Evolutionary conservation across 1,284 basidiomycete species (phyloP).

Genomic region (Hemileia vastatrix): DNA sequence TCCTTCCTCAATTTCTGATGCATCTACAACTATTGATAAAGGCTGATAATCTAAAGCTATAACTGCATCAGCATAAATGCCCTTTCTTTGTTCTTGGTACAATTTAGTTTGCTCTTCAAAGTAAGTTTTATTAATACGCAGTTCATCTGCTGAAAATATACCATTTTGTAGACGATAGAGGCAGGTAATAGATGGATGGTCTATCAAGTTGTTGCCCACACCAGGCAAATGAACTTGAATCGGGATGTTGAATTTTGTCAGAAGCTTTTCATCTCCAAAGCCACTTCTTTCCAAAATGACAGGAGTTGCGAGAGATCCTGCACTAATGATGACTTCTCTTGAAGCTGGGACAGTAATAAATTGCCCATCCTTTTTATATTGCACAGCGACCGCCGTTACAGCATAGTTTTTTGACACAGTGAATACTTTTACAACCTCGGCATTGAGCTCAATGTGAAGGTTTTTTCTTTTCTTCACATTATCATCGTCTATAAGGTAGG

Average conservation of each 20-base stretch:
- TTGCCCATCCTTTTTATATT: too few species aligned
- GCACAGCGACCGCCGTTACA: too few species aligned
- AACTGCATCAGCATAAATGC: conserved; percentile 6
- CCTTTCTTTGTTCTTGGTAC: conserved; percentile 3
- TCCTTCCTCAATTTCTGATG: conserved; percentile 9
- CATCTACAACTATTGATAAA: not conserved
- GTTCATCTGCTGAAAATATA: conserved; percentile 13
- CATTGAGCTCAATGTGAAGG: too few species aligned
- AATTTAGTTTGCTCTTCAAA: conserved; percentile 2
- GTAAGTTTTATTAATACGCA: conserved; percentile 8
- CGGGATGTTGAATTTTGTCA: conserved; percentile 22
- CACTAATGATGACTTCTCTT: conserved; percentile 33
- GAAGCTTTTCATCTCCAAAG: conserved; percentile 27
- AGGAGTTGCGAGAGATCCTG: conserved; percentile 35
- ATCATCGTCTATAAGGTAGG: too few species aligned
- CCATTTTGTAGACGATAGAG: conserved; percentile 7
- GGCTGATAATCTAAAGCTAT: conserved; percentile 11
- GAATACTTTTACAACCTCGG: too few species aligned
- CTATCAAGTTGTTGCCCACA: conserved; percentile 29
- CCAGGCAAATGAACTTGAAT: conserved; percentile 26
- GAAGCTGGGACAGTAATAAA: conserved; percentile 21
- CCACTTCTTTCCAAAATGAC: conserved; percentile 37
- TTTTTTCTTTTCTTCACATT: too few species aligned
- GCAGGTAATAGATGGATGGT: conserved; percentile 21
- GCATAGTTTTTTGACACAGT: too few species aligned